These are phyloP conservation scores for Tetrahymena borealis DNA, from an alignment of 73 alveolate species.

Conservation along the genomic window DNA sequence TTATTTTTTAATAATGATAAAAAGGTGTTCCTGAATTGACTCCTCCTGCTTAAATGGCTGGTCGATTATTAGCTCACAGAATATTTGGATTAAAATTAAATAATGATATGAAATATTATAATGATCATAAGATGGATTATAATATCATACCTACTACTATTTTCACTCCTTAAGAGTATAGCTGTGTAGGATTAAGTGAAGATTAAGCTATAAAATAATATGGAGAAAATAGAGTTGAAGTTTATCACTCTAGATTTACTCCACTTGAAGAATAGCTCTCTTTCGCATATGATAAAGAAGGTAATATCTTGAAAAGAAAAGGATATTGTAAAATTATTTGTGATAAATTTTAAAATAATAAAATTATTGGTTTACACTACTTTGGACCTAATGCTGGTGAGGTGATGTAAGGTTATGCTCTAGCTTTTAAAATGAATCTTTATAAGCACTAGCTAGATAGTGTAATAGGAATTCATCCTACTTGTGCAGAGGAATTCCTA, in stretches of 20 bases:
- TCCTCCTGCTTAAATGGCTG: constrained; percentile 64
- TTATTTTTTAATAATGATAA: neutral
- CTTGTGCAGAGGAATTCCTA: constrained; percentile 91
- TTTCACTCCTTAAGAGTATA: constrained; percentile 78
- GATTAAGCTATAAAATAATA: constrained; percentile 65
- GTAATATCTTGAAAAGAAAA: constrained; percentile 13
- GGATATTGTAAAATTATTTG: constrained; percentile 72
- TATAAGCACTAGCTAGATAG: constrained; percentile 76
- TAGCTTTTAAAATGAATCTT: constrained; percentile 89
- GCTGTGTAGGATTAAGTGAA: constrained; percentile 82
- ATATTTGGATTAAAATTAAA: constrained; percentile 11
- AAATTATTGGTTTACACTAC: constrained; percentile 80
- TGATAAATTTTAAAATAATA: constrained; percentile 50
- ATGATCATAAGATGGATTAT: constrained; percentile 57
- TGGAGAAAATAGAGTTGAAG: constrained; percentile 81
- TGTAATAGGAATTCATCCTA: constrained; percentile 94
- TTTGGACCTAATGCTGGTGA: constrained; percentile 98
- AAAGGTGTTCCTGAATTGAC: constrained; percentile 62
- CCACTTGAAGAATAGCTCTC: constrained; percentile 63
- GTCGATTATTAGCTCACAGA: constrained; percentile 61
- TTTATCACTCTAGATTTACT: constrained; percentile 77
- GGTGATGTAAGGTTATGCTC: constrained; percentile 93
- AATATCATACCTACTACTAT: constrained; percentile 82
- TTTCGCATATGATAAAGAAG: neutral
- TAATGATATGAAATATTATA: neutral